Evolutionary conservation across 2,329 filamentous ascomycete species (phyloP), one percentile per base, ranked within the genome.

Genomic region (Aspergillus intermedius): DNA sequence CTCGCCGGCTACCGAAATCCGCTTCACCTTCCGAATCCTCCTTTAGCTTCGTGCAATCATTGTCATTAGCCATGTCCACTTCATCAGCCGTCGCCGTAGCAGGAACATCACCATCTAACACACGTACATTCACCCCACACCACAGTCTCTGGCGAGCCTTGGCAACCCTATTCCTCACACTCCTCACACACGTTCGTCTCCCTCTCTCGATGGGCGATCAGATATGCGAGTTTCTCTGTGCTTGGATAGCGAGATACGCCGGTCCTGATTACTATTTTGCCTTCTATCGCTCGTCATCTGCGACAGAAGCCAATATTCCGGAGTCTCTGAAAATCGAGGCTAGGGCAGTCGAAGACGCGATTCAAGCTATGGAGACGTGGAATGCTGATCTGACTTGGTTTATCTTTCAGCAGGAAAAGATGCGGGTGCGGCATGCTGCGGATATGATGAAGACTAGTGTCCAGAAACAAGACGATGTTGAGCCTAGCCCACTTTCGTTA

Each of bases 381-480:
- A 72, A 72, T 50, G 52, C 59, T 8, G 70, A 72, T 55, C 46
- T 72, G 25, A 65, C 70, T 0, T 73, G 70, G 70, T 67, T 71
- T 46, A 55, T 71, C 5, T 72, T 72, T 44, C 54, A 56, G 46
- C 54, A 55, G 21, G 55, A 63, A 15, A 50, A 43, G 13, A 45
- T 15, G 1, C 45, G 44, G 39, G 42, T 54, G 37, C 39, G 49
- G 7, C 50, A 44, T 6, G 25, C 49, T 13, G 41, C 45, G 12
- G 19, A 44, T 69, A 39, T 57, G 54, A 4, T 78, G 78, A 56
- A 54, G 42, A 44, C 47, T 5, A 23, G 47, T 25, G 35, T 32
- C 15, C 53, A 49, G 2, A 46, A 50, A 40, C 40, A 54, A 61
- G 52, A 28, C 10, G 15, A 15, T 25, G 8, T 13, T 8, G 23